Base-by-base conservation (phyloP, 164 flowering plant genomes). In the Macadamia integrifolia region DNA sequence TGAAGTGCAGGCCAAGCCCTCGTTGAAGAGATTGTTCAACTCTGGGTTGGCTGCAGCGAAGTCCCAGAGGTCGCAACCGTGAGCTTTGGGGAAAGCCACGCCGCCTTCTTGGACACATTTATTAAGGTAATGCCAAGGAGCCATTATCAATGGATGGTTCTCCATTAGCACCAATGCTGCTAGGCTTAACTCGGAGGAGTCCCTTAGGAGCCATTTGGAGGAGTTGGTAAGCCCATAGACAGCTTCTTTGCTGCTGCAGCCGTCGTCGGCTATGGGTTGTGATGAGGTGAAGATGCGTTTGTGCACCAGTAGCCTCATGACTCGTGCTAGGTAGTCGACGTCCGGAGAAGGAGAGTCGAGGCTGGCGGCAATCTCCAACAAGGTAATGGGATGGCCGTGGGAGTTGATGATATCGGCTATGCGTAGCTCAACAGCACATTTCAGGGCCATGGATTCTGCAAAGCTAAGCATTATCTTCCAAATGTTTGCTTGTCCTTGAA, bases 301-400 rank as follows among this genome's bases (percentile, higher is more conserved):
- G 60, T 76, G 83, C 58, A 79, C 86, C 1, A 86, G 75, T 6
- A 78, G 46, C 9, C 84, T 75, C 88, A 84, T 81, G 58, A 86
- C 67, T 30, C 90, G 84, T 0, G 69, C 46, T 58, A 86, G 83
- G 69, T 28, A 77, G 58, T 63, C 8, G 65, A 73, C 44, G 32
- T 83, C 80, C 0, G 73, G 74, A 4, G 76, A 62, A 6, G 80
- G 64, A 0, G 77, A 29, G 30, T 50, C 68, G 18, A 77, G 67
- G 6, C 28, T 3, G 14, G 71, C 29, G n/a, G 75, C 72, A 0
- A 86, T 69, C 60, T 84, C 72, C 28, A 68, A 42, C 28, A 86
- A 46, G 30, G 83, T 71, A 50, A 84, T 69, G 6, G 87, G 83
- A 0, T 44, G 29, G 30, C 72, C 77, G 48, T 80, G 75, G 12